Evolutionary conservation across 257 asterid genomes (phyloP), one percentile per base, ranked within the genome.

Genomic region (Ophiorrhiza pumila): DNA sequence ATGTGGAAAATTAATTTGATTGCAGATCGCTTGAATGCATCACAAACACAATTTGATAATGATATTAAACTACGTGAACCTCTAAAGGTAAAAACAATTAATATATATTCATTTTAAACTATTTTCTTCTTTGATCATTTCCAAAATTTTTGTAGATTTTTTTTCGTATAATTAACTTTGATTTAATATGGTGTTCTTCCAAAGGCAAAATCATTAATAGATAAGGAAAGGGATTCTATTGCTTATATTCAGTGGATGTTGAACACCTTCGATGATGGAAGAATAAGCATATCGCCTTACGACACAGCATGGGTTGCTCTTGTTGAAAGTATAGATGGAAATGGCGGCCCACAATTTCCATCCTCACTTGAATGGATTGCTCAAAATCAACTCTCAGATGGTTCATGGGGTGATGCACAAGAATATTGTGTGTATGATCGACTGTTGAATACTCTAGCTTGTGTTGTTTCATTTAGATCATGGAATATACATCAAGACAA

Each of bases 281-380:
- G 85, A 17, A 77, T 82, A 73, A 83, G 79, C 34, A 79, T 83
- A 53, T 84, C 90, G 0, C 76, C 90, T 0, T 86, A 86, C 34
- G 90, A 86, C 74, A 85, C 88, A 0, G 87, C 89, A 5, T 85
- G 85, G 84, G 81, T 83, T 32, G 80, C 80, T 13, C 76, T 86
- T 1, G 74, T 83, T 2, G 39, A 66, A 22, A 72, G 75, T 32
- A 14, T n/a, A 29, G 34, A 73, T 3, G 84, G 80, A 18, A 34
- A 58, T 0, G 70, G 65, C 6, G 12, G 4, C 10, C 86, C 90
- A 0, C 82, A 77, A 8, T 86, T 86, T 60, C 86, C 86, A 7
- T 70, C 82, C 0, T 61, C 80, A 42, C 75, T 86, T 4, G 65
- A 71, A 7, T 86, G 90, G 90, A 83, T 86, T 2, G 83, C 73